phyloP scores from a whole-genome alignment of 2,329 filamentous ascomycete genomes.

The Colletotrichum lini region DNA sequence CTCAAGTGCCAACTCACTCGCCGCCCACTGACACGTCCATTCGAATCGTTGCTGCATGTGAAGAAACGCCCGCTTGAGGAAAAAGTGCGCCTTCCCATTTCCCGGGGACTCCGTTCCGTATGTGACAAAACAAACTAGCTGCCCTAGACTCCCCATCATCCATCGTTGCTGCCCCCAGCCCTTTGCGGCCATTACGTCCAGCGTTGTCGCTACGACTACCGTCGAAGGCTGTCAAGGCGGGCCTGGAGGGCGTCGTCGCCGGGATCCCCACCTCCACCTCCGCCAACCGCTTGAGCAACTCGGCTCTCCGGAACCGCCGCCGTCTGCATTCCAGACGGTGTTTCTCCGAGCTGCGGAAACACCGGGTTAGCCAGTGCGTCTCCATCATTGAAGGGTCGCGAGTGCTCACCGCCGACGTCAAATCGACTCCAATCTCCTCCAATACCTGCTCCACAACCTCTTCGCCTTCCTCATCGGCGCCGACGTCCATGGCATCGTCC shows the following conservation, averaged over 20 bases:
- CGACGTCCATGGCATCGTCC: conserved; percentile 93
- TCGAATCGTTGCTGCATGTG: conserved; percentile 12
- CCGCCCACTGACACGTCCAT: conserved; percentile 3
- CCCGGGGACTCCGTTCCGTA: conserved; percentile 24
- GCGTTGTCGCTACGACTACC: conserved; percentile 51
- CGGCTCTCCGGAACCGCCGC: conserved; percentile 79
- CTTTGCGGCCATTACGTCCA: not conserved
- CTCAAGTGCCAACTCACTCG: conserved; percentile 10
- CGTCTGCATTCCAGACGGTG: conserved; percentile 86
- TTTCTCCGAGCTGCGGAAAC: conserved; percentile 83
- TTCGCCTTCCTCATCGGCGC: conserved; percentile 94
- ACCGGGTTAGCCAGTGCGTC: conserved; percentile 46
- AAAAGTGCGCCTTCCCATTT: conserved; percentile 36
- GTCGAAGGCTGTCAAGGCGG: conserved; percentile 87
- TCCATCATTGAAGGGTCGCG: not conserved
- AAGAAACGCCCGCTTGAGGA: conserved; percentile 11
- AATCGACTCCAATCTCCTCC: conserved; percentile 96
- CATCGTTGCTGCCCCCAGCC: conserved; percentile 19
- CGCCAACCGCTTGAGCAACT: conserved; percentile 89
- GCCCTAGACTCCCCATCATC: conserved; percentile 16
- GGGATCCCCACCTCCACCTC: conserved; percentile 71
- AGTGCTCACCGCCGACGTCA: conserved; percentile 85
- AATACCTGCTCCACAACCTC: conserved; percentile 97
- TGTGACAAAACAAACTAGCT: conserved; percentile 40
- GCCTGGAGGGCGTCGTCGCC: conserved; percentile 96